phyloP scores from a whole-genome alignment of 2,329 filamentous ascomycete genomes.

The Cordyceps pruinosa region DNA sequence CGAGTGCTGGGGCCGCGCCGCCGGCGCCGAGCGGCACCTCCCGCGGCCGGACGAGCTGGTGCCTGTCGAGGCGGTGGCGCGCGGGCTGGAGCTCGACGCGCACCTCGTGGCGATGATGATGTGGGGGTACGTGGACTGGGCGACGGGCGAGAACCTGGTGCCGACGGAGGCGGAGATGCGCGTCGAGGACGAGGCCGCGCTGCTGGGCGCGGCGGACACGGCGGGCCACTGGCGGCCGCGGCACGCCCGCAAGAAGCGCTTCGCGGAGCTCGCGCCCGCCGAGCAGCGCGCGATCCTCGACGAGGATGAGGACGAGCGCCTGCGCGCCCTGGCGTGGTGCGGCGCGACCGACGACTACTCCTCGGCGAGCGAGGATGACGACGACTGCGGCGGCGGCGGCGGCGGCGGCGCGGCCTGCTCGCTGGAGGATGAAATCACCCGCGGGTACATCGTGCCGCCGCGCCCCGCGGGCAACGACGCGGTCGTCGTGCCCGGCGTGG shows the following conservation, averaged over 20 bases:
- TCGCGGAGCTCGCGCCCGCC: constrained; percentile 29
- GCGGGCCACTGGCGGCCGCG: constrained; percentile 35
- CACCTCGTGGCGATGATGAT: constrained; percentile 51
- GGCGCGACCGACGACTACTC: constrained; percentile 18
- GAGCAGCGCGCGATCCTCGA: constrained; percentile 33
- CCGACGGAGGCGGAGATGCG: constrained; percentile 45
- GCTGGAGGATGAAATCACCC: constrained; percentile 27
- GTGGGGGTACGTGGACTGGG: constrained; percentile 55
- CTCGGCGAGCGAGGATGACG: neutral
- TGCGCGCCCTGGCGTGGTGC: constrained; percentile 29
- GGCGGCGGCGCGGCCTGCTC: constrained; percentile 3
- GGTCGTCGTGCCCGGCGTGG: constrained; percentile 14
- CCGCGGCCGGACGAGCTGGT: constrained; percentile 53
- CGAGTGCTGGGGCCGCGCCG: constrained; percentile 51
- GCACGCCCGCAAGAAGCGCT: constrained; percentile 40
- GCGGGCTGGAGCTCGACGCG: constrained; percentile 46
- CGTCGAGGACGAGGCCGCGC: constrained; percentile 38
- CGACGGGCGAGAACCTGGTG: constrained; percentile 43
- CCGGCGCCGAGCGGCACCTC: constrained; percentile 38
- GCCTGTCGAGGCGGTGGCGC: constrained; percentile 45
- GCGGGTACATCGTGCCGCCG: constrained; percentile 26
- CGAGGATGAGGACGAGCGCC: constrained; percentile 28
- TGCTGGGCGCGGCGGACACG: constrained; percentile 24
- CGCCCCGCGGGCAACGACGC: neutral
- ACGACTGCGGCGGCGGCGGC: neutral